These are phyloP conservation scores for Caryocar brasiliense DNA, from an alignment of 441 rosid species.

Conservation along the genomic window DNA sequence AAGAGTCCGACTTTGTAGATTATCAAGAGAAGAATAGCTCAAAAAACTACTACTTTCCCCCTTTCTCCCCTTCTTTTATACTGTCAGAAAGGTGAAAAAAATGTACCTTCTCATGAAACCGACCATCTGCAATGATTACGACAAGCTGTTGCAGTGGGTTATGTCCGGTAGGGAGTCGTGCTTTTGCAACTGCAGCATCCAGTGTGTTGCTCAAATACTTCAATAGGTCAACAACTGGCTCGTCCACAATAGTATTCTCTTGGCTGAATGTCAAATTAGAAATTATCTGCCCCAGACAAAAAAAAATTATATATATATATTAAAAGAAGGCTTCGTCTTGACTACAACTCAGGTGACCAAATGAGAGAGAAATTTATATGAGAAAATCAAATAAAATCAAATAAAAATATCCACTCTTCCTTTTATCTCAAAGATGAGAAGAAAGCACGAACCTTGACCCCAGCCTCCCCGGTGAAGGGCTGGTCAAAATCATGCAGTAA, in stretches of 20 bases:
- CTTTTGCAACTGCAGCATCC: conserved; percentile 53
- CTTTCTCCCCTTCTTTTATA: neutral
- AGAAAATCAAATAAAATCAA: neutral
- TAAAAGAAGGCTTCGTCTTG: neutral
- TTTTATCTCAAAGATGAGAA: neutral
- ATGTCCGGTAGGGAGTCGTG: conserved; percentile 76
- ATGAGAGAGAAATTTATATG: neutral
- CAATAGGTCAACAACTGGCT: conserved; percentile 76
- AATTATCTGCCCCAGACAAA: conserved; percentile 51
- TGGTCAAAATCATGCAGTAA: conserved; percentile 83
- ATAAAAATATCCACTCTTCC: neutral
- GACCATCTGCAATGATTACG: conserved; percentile 83
- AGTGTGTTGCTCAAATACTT: conserved; percentile 60
- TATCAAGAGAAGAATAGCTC: neutral
- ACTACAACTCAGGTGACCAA: neutral
- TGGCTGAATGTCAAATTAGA: conserved; percentile 80
- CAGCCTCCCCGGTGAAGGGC: conserved; percentile 81
- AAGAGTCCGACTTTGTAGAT: neutral
- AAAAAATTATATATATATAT: too few species aligned
- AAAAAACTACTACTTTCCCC: neutral
- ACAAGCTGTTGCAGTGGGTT: conserved; percentile 97
- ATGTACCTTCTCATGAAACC: conserved; percentile 78
- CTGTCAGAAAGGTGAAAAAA: neutral
- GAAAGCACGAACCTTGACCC: conserved; percentile 53
- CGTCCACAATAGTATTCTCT: conserved; percentile 77